Evolutionary conservation across 139 green algal species (phyloP).

Genomic region (Pleodorina starrii): DNA sequence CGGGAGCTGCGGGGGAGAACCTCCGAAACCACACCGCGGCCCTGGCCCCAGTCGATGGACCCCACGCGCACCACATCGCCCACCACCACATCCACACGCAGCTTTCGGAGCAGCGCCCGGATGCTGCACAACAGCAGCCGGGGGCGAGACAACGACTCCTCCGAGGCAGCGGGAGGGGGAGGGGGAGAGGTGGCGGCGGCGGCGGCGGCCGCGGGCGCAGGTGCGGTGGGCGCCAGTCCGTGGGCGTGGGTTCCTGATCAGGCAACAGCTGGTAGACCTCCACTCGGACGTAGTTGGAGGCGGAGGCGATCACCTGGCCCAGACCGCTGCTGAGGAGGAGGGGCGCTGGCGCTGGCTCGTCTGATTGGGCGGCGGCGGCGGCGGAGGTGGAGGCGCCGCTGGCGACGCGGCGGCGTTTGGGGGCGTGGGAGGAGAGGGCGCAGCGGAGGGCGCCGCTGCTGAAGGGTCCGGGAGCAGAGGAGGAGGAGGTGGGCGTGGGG

Average conservation of each 20-base stretch:
- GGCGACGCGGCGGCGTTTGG: background rate
- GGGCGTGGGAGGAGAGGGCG: background rate
- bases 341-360: background rate
- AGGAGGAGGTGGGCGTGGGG: background rate
- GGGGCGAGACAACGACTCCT: background rate
- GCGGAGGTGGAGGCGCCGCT: background rate
- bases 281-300: constrained; percentile 90
- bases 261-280: constrained; percentile 55
- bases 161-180: too few species aligned
- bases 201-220: background rate
- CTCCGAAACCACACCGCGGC: constrained; percentile 79
- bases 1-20: constrained; percentile 78
- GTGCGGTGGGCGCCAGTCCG: constrained; percentile 22
- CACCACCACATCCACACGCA: constrained; percentile 89
- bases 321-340: constrained; percentile 6
- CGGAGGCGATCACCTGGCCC: constrained; percentile 80
- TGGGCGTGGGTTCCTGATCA: background rate
- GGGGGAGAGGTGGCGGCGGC: background rate
- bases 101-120: constrained; percentile 92
- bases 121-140: constrained; percentile 90
- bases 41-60: constrained; percentile 85
- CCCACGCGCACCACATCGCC: constrained; percentile 87
- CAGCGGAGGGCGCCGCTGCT: background rate
- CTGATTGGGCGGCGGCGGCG: background rate
- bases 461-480: background rate